Evolutionary conservation across 192 early-diverging fungal species (phyloP).

Genomic region (Paraglomus occultum): DNA sequence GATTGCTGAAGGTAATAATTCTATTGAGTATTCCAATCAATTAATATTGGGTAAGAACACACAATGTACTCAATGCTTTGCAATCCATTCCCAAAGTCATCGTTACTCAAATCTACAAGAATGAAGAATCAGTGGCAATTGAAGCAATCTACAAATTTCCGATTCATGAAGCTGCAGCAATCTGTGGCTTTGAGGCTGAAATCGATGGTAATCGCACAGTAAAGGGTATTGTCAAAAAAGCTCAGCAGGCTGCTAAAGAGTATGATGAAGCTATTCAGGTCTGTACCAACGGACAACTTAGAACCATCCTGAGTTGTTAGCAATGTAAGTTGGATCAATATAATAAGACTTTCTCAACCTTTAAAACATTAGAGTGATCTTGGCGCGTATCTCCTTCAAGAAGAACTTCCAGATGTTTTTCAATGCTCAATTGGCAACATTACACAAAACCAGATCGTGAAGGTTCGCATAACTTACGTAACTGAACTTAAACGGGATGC

Average conservation of each 20-base stretch:
- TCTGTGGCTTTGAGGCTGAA: slow-evolving; percentile 21
- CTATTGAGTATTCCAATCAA: background rate
- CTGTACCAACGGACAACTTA: too few relatives aligned
- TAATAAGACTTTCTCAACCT: background rate
- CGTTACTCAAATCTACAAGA: slow-evolving; percentile 22
- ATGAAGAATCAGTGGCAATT: background rate
- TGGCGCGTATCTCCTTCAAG: slow-evolving; percentile 17
- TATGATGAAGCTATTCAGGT: slow-evolving; percentile 9
- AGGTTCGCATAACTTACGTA: slow-evolving; percentile 48
- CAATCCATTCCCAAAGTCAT: background rate
- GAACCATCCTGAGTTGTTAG: too few relatives aligned
- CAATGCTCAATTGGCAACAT: slow-evolving; percentile 52
- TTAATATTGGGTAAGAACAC: too few relatives aligned
- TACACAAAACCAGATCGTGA: slow-evolving; percentile 26
- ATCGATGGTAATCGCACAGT: slow-evolving; percentile 9
- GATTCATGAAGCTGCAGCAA: slow-evolving; percentile 13
- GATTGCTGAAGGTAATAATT: slow-evolving; percentile 26
- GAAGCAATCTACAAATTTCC: slow-evolving; percentile 24
- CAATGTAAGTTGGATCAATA: background rate
- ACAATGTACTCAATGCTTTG: too few relatives aligned
- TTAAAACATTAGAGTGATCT: slow-evolving; percentile 1
- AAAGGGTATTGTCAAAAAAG: slow-evolving; percentile 24
- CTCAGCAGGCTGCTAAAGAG: slow-evolving; percentile 6
- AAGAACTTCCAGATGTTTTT: slow-evolving; percentile 37
- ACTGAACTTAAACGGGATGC: slow-evolving; percentile 46